These are phyloP conservation scores for Pseudogymnoascus sp. DNA, from an alignment of 2,329 filamentous ascomycete species.

Conservation along the genomic window DNA sequence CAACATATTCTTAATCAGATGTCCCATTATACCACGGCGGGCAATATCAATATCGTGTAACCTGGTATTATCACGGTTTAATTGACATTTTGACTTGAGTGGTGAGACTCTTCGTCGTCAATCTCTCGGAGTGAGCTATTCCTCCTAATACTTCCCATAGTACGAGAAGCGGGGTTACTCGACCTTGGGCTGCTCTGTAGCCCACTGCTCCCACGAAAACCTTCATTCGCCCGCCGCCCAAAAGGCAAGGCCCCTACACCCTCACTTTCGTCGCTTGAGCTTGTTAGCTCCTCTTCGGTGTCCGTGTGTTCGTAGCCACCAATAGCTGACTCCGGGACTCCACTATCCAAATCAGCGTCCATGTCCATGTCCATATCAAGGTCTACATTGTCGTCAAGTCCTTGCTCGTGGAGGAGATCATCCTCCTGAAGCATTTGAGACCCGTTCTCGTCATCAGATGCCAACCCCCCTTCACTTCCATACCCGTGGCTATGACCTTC, in stretches of 20 bases:
- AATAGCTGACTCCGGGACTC: conserved; percentile 55
- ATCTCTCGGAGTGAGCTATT: not conserved
- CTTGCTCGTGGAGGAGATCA: conserved; percentile 37
- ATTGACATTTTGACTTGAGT: not conserved
- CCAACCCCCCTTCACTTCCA: conserved; percentile 38
- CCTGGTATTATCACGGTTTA: not conserved
- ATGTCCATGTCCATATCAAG: conserved; percentile 43
- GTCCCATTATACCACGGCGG: not conserved
- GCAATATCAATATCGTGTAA: not conserved
- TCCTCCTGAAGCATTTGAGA: conserved; percentile 57
- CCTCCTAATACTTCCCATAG: not conserved
- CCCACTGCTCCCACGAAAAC: not conserved
- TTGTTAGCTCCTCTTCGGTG: conserved; percentile 55
- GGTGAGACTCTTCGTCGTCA: not conserved
- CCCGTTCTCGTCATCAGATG: conserved; percentile 47
- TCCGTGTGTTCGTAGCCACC: conserved; percentile 69
- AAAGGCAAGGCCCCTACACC: conserved; percentile 22
- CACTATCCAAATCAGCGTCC: conserved; percentile 62
- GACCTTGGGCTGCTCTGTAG: conserved; percentile 4
- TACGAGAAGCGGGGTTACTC: not conserved
- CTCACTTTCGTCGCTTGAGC: conserved; percentile 38
- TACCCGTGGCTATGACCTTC: conserved; percentile 36
- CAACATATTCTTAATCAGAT: conserved; percentile 1
- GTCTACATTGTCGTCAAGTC: conserved; percentile 26
- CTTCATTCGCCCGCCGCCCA: not conserved